A percentile compares a stretch with the other conserved stretches of the same genome.
These are phyloP conservation scores for Gloeopeniophorella convolvens DNA, from an alignment of 768 basidiomycete species.

Conservation along the genomic window DNA sequence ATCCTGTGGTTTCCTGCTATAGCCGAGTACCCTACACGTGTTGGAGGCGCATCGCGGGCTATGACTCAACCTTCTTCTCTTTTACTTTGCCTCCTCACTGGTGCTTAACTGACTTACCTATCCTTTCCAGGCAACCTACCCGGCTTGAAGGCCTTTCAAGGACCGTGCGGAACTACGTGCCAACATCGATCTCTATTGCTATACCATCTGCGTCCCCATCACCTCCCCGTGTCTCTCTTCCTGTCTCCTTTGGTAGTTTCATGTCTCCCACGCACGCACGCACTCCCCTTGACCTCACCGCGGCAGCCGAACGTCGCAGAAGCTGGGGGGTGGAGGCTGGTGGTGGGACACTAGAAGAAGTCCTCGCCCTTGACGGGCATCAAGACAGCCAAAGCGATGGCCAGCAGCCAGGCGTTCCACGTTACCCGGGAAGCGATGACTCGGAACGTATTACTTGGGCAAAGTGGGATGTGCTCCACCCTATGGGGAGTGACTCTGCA, in stretches of 20 bases:
- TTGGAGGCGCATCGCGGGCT: background rate
- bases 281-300: background rate
- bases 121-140: constrained; percentile 37
- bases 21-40: background rate
- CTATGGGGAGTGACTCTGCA: constrained; percentile 8
- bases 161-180: constrained; percentile 48
- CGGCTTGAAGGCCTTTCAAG: constrained; percentile 47
- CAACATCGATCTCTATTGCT: constrained; percentile 44
- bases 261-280: constrained; percentile 27
- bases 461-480: constrained; percentile 34
- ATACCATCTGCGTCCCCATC: constrained; percentile 44
- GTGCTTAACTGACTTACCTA: background rate
- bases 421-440: constrained; percentile 26
- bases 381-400: constrained; percentile 4
- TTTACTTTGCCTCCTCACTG: background rate
- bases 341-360: constrained; percentile 24
- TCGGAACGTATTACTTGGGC: constrained; percentile 39
- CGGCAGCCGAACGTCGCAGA: constrained; percentile 7
- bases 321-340: constrained; percentile 14
- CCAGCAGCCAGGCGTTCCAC: constrained; percentile 16
- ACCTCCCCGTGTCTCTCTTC: constrained; percentile 44
- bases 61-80: constrained; percentile 4
- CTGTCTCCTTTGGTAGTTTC: constrained; percentile 42
- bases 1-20: background rate
- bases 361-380: constrained; percentile 18